Evolutionary conservation across 352 stramenopile genomes (phyloP), one percentile per base, ranked within the genome.

Genomic region (Phytophthora podocarpi): DNA sequence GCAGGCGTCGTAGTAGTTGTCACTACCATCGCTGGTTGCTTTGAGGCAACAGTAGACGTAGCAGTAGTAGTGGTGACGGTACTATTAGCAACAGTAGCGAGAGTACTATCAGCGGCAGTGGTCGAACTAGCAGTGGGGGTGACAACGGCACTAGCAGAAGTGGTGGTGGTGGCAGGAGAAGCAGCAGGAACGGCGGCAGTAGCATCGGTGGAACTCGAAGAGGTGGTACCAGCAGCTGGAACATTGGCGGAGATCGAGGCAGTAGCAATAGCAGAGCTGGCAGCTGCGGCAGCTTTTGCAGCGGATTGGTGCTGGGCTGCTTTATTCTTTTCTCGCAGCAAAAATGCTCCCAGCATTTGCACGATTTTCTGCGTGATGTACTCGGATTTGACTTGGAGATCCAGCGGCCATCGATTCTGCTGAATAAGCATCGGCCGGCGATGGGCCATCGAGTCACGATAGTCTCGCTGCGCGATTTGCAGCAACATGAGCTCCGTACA

Each of bases 301-400:
- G 51, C 47, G 5, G 59, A 54, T 47, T 71, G 35, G 23, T 65
- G 54, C 16, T 61, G 46, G 1, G 49, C 55, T 15, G 49, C 28
- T 34, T 64, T 73, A 11, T 64, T 70, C 36, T 70, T 60, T 41
- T 70, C 57, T 28, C 70, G 71, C 26, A 62, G n/a, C 31, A 64
- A 16, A 16, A 79, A 70, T 2, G 49, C 62, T 0, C 45, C 51
- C 45, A 91, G 61, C 56, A 86, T 55, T 28, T 87, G 75, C 21
- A 59, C 52, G 9, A 92, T 79, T 27, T 83, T 89, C 35, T 85
- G 65, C 5, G 70, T 72, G 10, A 85, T 74, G 16, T 62, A 76
- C 24, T 82, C 80, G 15, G 69, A 85, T 67, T 90, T 90, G 7
- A 76, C 69, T 36, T 90, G 67, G 13, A 92, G 59, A 41, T 90